These are phyloP conservation scores for Dendrobium nobile DNA, from an alignment of 106 monocot genomes.

Conservation along the genomic window DNA sequence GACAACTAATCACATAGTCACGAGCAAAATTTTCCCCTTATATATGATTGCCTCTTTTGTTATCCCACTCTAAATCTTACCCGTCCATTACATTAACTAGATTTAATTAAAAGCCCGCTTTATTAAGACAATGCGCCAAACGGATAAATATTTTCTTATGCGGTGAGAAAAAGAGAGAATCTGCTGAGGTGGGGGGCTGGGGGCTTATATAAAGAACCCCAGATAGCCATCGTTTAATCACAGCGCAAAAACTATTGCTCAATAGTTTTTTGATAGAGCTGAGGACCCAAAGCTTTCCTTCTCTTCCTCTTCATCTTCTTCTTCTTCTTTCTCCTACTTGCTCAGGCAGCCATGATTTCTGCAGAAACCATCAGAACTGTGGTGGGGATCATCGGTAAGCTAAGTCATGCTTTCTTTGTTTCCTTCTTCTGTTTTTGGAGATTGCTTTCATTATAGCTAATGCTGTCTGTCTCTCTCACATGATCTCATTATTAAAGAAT, in stretches of 20 bases:
- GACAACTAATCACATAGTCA: too few species aligned
- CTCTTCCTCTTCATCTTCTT: conserved; percentile 1
- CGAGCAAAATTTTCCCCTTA: too few species aligned
- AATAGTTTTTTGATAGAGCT: background rate
- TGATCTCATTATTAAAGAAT: background rate
- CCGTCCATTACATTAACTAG: too few species aligned
- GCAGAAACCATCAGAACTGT: conserved; percentile 42
- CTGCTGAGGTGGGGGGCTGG: background rate
- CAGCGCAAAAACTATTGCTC: background rate
- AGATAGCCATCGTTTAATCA: background rate
- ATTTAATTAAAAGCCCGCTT: background rate
- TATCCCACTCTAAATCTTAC: too few species aligned
- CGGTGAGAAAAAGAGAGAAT: background rate
- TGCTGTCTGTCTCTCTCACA: background rate
- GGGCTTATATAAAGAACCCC: background rate
- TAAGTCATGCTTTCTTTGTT: background rate
- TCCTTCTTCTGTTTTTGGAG: background rate
- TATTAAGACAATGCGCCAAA: background rate
- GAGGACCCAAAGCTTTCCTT: background rate
- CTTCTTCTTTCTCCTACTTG: background rate
- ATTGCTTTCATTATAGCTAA: background rate
- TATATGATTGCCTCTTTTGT: too few species aligned
- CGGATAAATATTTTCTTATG: background rate
- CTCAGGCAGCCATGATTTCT: conserved; percentile 50
- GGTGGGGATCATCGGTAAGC: conserved; percentile 60